Conservation (phyloP, 495 filamentous ascomycete species). For the Hypoxylon fuscum region DNA sequence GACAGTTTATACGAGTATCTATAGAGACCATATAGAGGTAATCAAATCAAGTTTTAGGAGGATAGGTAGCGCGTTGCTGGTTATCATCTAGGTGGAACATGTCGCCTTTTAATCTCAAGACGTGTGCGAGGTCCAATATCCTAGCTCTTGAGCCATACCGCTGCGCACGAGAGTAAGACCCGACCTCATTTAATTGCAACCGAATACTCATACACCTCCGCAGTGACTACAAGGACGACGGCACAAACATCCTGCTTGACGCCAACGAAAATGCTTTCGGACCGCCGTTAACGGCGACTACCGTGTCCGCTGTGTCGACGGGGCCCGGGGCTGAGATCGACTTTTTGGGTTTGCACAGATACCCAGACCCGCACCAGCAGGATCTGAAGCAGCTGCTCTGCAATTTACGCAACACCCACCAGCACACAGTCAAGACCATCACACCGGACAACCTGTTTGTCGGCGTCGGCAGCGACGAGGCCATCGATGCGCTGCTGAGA, state of each 20-base stretch:
- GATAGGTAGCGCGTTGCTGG: slow-evolving; percentile 6
- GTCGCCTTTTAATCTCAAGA: slow-evolving; percentile 75
- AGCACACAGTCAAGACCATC: slow-evolving; percentile 77
- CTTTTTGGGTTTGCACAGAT: slow-evolving; percentile 84
- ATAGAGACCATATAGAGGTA: not conserved
- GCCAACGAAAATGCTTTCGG: slow-evolving; percentile 98
- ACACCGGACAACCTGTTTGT: slow-evolving; percentile 87
- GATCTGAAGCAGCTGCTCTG: slow-evolving; percentile 88
- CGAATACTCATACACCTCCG: slow-evolving; percentile 36
- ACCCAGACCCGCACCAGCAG: slow-evolving; percentile 94
- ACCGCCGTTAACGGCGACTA: slow-evolving; percentile 61
- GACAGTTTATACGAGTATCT: not conserved
- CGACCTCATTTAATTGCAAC: slow-evolving; percentile 15
- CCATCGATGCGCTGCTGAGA: slow-evolving; percentile 90
- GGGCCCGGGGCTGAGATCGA: slow-evolving; percentile 61
- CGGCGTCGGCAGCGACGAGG: slow-evolving; percentile 95
- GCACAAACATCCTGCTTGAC: slow-evolving; percentile 94
- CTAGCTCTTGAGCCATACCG: slow-evolving; percentile 83
- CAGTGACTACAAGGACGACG: slow-evolving; percentile 99
- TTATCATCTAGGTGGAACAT: slow-evolving; percentile 41
- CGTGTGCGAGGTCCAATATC: slow-evolving; percentile 85
- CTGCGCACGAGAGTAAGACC: slow-evolving; percentile 79
- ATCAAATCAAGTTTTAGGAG: not conserved
- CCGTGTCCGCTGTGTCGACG: slow-evolving; percentile 34
- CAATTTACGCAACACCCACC: slow-evolving; percentile 84